A percentile compares a stretch with the other conserved stretches of the same genome.
phyloP scores from a whole-genome alignment of 1,139 yeast species.

The Suhomyces ambrosiae region DNA sequence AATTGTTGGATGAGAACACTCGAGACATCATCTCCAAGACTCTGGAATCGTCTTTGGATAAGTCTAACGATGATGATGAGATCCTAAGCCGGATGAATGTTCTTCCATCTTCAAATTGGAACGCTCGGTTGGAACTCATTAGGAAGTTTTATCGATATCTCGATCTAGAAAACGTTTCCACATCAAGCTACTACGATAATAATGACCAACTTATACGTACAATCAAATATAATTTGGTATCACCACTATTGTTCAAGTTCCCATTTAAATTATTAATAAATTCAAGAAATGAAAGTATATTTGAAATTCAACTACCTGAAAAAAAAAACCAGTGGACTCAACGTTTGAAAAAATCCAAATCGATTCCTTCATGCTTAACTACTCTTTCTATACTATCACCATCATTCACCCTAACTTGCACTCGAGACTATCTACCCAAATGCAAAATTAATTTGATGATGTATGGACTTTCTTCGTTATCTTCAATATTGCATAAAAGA shows the following conservation, averaged over 20 bases:
- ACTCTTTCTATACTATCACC: slow-evolving; percentile 26
- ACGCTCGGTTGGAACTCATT: slow-evolving; percentile 28
- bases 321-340: neutral
- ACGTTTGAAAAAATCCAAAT: slow-evolving; percentile 2
- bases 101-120: slow-evolving; percentile 42
- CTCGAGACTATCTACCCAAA: slow-evolving; percentile 28
- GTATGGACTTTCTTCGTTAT: slow-evolving; percentile 36
- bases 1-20: slow-evolving; percentile 27
- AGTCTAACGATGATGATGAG: slow-evolving; percentile 23
- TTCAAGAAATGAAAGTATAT: slow-evolving; percentile 22
- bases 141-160: slow-evolving; percentile 31
- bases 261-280: slow-evolving; percentile 23
- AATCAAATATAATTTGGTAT: slow-evolving; percentile 24
- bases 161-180: slow-evolving; percentile 23
- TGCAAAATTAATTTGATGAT: slow-evolving; percentile 32
- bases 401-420: slow-evolving; percentile 22
- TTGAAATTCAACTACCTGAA: slow-evolving; percentile 13
- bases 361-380: slow-evolving; percentile 7
- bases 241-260: slow-evolving; percentile 29
- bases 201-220: slow-evolving; percentile 18
- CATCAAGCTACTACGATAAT: slow-evolving; percentile 17
- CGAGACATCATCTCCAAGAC: slow-evolving; percentile 11
- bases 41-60: slow-evolving; percentile 1
- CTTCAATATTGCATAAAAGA: slow-evolving; percentile 27
- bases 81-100: slow-evolving; percentile 32